Evolutionary conservation across 495 filamentous ascomycete genomes (phyloP), one percentile per base, ranked within the genome.

Genomic region (Talaromyces ruber): DNA sequence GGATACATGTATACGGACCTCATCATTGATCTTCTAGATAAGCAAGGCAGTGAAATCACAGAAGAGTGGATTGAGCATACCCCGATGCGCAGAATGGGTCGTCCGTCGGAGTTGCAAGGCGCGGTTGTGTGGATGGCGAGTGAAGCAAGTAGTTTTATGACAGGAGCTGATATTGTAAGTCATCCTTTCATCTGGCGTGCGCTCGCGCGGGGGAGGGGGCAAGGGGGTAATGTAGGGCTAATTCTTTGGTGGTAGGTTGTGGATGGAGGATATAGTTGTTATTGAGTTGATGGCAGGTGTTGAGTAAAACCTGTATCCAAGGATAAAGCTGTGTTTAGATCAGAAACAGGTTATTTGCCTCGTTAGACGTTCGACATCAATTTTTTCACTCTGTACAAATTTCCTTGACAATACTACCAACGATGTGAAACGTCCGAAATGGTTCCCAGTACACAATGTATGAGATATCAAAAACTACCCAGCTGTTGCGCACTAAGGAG

Each of bases 141-240:
- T 21, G 86, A 90, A 63, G 86, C 88, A 4, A 85, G 82, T 22
- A 74, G 77, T 21, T 96, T 90, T 74, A 88, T 93, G 79, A 95
- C 90, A 25, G 92, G 91, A 22, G 76, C 82, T 61, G 87, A 94
- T 75, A 80, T 92, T 65, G 79, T 89, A 12, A 53, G 51, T 53
- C 11, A 2, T 26, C 32, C 52, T 53, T n/a, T 18, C 11, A n/a
- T 22, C n/a, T n/a, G n/a, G n/a, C n/a, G n/a, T n/a, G n/a, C n/a
- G n/a, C n/a, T n/a, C n/a, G n/a, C n/a, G n/a, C n/a, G n/a, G n/a
- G n/a, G n/a, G n/a, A n/a, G n/a, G n/a, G n/a, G n/a, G 12, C 0
- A 11, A 53, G 25, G 7, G 2, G 4, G 22, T 1, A 4, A 14
- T 6, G 51, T 4, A 12, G 22, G 11, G 26, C 54, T 57, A 21